phyloP scores from a whole-genome alignment of 2,329 filamentous ascomycete species.

The Thelonectria olida region DNA sequence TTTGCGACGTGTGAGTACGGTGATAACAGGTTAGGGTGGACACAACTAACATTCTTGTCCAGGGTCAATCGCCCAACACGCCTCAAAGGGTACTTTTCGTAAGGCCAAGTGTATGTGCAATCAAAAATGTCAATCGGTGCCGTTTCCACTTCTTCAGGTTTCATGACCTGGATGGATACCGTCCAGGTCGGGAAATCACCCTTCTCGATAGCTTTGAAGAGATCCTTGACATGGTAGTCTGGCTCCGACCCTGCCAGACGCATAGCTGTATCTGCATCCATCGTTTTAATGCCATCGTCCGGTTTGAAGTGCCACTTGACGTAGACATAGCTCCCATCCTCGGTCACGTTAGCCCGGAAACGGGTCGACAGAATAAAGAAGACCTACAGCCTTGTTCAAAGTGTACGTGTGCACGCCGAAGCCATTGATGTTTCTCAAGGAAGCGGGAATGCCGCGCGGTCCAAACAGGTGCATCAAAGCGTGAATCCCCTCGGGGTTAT shows the following conservation, averaged over 20 bases:
- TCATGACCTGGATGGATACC: slow-evolving; percentile 63
- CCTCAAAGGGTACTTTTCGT: slow-evolving; percentile 44
- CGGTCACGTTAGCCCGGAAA: neutral
- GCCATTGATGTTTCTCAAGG: slow-evolving; percentile 13
- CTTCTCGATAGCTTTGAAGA: slow-evolving; percentile 51
- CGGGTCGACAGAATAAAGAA: neutral
- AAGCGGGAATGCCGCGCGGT: slow-evolving; percentile 19
- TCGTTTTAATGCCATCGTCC: slow-evolving; percentile 10
- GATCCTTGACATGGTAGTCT: slow-evolving; percentile 27
- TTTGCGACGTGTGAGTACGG: neutral
- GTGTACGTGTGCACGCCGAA: slow-evolving; percentile 27
- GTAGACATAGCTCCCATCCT: slow-evolving; percentile 3
- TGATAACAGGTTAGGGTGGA: too few species aligned
- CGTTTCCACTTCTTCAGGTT: slow-evolving; percentile 57
- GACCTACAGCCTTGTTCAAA: neutral
- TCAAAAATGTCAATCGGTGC: slow-evolving; percentile 64
- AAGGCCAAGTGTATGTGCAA: slow-evolving; percentile 64
- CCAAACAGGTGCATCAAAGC: slow-evolving; percentile 26
- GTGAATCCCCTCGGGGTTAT: slow-evolving; percentile 25
- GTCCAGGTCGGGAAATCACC: slow-evolving; percentile 61
- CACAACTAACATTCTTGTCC: neutral
- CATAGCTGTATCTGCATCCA: neutral
- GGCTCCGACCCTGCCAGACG: slow-evolving; percentile 19
- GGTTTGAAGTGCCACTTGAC: slow-evolving; percentile 27
- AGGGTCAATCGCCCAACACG: neutral